A percentile compares a stretch with the other conserved stretches of the same genome.
These are phyloP conservation scores for Hyaloscypha variabilis DNA, from an alignment of 495 filamentous ascomycete genomes.

Conservation along the genomic window DNA sequence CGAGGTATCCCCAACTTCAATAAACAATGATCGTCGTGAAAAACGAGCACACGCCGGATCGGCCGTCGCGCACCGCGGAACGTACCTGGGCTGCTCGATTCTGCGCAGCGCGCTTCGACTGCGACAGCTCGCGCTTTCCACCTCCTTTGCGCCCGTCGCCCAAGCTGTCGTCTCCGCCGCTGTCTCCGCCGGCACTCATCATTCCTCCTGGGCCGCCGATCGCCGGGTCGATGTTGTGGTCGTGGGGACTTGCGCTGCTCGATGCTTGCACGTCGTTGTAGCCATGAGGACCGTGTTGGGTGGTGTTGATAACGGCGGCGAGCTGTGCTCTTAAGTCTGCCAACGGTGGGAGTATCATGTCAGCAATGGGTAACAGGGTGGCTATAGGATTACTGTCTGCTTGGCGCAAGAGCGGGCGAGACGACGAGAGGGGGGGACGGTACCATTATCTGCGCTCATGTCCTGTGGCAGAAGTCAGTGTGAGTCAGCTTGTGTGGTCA, in stretches of 20 bases:
- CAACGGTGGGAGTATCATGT: slow-evolving; percentile 23
- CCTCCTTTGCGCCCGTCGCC: slow-evolving; percentile 33
- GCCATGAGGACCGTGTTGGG: slow-evolving; percentile 25
- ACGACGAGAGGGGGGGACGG: background rate
- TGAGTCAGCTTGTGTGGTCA: slow-evolving; percentile 29
- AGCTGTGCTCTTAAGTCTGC: slow-evolving; percentile 38
- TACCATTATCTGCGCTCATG: slow-evolving; percentile 37
- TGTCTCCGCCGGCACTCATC: slow-evolving; percentile 30
- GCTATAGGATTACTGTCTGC: background rate
- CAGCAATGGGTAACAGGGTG: slow-evolving; percentile 22
- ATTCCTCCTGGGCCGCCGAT: slow-evolving; percentile 35
- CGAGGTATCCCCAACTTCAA: slow-evolving; percentile 18
- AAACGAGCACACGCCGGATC: slow-evolving; percentile 19
- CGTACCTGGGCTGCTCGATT: slow-evolving; percentile 95
- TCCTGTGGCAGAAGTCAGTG: slow-evolving; percentile 27
- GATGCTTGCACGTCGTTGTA: slow-evolving; percentile 31
- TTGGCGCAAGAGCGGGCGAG: background rate
- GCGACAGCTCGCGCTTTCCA: slow-evolving; percentile 88
- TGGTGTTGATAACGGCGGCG: slow-evolving; percentile 30
- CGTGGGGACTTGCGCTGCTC: slow-evolving; percentile 33
- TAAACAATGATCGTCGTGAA: slow-evolving; percentile 9
- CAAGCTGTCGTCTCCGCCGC: slow-evolving; percentile 30
- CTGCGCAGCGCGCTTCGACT: slow-evolving; percentile 93
- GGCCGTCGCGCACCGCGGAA: slow-evolving; percentile 23
- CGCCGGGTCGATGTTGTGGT: slow-evolving; percentile 40